Percentiles rank a stretch among this genome's conserved stretches.
These are phyloP conservation scores for Ceriops tagal DNA, from an alignment of 345 rosid genomes.

Conservation along the genomic window DNA sequence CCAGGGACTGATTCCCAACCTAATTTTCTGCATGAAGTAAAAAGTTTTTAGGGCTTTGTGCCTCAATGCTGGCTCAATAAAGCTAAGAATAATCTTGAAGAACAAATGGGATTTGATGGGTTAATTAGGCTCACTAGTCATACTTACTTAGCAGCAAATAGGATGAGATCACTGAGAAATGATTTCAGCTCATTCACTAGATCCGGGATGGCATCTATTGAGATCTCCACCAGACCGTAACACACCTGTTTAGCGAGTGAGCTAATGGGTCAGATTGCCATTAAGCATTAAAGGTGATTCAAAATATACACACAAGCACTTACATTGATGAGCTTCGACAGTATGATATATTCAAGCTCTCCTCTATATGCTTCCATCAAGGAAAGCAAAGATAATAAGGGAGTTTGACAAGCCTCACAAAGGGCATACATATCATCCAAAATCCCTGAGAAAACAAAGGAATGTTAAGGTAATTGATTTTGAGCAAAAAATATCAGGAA, in stretches of 20 bases:
- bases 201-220: slow-evolving; percentile 28
- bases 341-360: slow-evolving; percentile 25
- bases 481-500: background rate
- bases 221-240: slow-evolving; percentile 25
- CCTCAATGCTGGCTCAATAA: too few species aligned
- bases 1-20: slow-evolving; percentile 34
- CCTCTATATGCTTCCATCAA: slow-evolving; percentile 30
- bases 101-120: too few species aligned
- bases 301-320: background rate
- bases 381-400: slow-evolving; percentile 34
- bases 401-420: slow-evolving; percentile 24
- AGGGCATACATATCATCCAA: slow-evolving; percentile 41
- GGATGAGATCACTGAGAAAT: slow-evolving; percentile 28
- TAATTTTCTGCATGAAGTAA: slow-evolving; percentile 25
- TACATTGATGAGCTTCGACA: slow-evolving; percentile 33
- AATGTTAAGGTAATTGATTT: background rate
- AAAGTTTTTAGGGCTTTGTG: background rate
- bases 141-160: slow-evolving; percentile 31
- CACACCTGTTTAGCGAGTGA: slow-evolving; percentile 25
- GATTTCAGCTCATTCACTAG: slow-evolving; percentile 24
- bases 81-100: too few species aligned
- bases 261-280: background rate
- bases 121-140: background rate
- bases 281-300: background rate
- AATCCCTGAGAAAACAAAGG: slow-evolving; percentile 23